Conservation (phyloP, 2,329 filamentous ascomycete genomes). For the Colletotrichum noveboracense region DNA sequence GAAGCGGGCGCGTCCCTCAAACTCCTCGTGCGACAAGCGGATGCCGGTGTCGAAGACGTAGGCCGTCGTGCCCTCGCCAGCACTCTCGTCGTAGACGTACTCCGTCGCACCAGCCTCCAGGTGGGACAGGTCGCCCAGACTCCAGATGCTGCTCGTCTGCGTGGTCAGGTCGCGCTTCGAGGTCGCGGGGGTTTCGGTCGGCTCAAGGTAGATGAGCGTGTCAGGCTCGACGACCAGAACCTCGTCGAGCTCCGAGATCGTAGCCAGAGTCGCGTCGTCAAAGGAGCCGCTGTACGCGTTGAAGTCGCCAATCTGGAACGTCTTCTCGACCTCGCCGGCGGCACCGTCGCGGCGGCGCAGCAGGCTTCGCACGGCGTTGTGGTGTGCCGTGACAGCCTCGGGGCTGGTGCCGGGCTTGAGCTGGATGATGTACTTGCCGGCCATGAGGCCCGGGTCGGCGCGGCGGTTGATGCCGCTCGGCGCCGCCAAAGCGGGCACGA, state of each 20-base stretch:
- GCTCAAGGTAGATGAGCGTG: constrained; percentile 8
- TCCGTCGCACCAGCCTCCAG: constrained; percentile 32
- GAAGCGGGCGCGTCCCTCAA: constrained; percentile 31
- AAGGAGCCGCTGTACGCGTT: constrained; percentile 49
- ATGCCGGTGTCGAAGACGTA: constrained; percentile 53
- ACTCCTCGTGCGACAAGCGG: constrained; percentile 37
- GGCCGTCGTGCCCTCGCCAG: constrained; percentile 30
- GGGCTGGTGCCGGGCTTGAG: constrained; percentile 40
- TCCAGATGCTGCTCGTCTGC: constrained; percentile 31
- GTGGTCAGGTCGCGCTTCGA: constrained; percentile 15
- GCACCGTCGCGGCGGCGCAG: constrained; percentile 36
- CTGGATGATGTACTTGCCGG: constrained; percentile 52
- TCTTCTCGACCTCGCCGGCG: constrained; percentile 27
- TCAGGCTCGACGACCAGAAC: constrained; percentile 37
- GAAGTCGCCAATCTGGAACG: constrained; percentile 30
- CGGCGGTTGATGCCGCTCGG: background rate
- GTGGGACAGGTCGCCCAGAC: constrained; percentile 44
- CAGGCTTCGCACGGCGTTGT: constrained; percentile 32
- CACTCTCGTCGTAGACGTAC: constrained; percentile 29
- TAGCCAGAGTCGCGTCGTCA: constrained; percentile 41
- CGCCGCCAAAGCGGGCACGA: background rate
- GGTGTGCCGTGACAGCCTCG: constrained; percentile 29
- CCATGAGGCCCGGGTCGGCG: constrained; percentile 25
- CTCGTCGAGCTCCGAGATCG: constrained; percentile 40
- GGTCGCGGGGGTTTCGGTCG: background rate